Base-by-base conservation (phyloP, 108 stramenopile genomes). In the Fragilariopsis cylindrus region DNA sequence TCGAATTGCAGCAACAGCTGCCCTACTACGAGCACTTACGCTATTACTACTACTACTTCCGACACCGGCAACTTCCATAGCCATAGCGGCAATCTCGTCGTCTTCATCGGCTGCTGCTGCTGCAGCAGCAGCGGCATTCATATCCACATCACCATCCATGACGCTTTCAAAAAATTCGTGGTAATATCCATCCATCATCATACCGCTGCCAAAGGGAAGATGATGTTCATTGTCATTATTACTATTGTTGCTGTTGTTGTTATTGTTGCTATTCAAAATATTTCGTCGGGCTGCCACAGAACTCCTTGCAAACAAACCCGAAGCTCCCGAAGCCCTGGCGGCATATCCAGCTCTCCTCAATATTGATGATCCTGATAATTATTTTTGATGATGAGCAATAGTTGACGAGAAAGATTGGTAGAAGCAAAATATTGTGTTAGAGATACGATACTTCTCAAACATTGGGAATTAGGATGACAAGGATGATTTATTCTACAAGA, bases 51-150 rank as follows among this genome's bases (percentile, higher is more conserved):
- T 57, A n/a, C 52, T 48, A 45, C 64, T 69, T 7, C 47, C 46
- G 40, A 69, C 16, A 12, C 81, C 81, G 2, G 70, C 60, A 8
- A 53, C 63, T 65, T 71, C 80, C 77, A 68, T 48, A 18, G 76
- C 72, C 63, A 78, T 41, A 4, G 73, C 74, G 64, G 48, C 74
- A 50, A 76, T 60, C 13, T 81, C 84, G 18, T 77, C 69, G 18
- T 82, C 78, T 48, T 75, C 84, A 5, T 71, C 70, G 48, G 39
- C 77, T 30, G 21, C 21, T 30, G 21, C 21, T 30, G 21, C 21
- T 30, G 21, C 21, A 30, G 21, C 21, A 30, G 21, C 21, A 57
- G 15, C 13, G 0, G 62, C 43, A 44, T 41, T 45, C 54, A 49
- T 54, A 53, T 65, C 72, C 5, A 49, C 76, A 0, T 30, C 66